Base-by-base conservation (phyloP, 2,329 filamentous ascomycete genomes). In the Metarhizium guizhouense region DNA sequence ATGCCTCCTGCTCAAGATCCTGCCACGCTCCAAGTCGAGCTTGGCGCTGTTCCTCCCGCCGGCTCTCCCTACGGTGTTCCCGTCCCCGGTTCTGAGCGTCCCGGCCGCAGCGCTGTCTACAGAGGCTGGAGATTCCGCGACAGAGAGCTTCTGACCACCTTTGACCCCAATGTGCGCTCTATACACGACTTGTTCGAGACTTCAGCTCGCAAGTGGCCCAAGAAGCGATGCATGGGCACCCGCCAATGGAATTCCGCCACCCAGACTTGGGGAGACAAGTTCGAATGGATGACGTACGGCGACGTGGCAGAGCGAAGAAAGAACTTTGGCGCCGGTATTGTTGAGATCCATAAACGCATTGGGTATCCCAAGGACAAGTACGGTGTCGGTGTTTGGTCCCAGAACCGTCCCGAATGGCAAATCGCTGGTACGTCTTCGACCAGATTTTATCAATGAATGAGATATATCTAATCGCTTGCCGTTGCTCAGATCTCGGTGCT, bases 321-420 rank as follows among this genome's bases (percentile, higher is more conserved):
- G 67, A 89, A 94, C 69, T 82, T 96, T 62, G 94, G 94, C 60
- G 87, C 86, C 43, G 94, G 93, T 57, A 72, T 97, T 51, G 85
- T 92, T 43, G 87, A 94, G 71, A 74, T 97, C 62, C 89, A 95
- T 71, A 81, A 86, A 67, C 79, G 83, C 64, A 76, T 83, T 59
- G 88, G 89, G 53, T 77, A 93, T 59, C 59, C 66, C n/a, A 59
- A 62, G 34, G 73, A 79, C 38, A 84, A 86, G 67, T 87, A 87
- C 66, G 88, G 87, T 54, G 77, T 94, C 60, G 90, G 89, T n/a
- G 70, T 95, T 52, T 94, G 89, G 89, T 90, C 87, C 64, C 87
- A 89, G 69, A 94, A 94, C 71, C 80, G 89, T 60, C 85, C 88
- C 2, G 89, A 95, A 72, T 95, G 90, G 90, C 90, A 94, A 74